These are phyloP conservation scores for Medicago arabica DNA, from an alignment of 306 rosid genomes.

Conservation along the genomic window DNA sequence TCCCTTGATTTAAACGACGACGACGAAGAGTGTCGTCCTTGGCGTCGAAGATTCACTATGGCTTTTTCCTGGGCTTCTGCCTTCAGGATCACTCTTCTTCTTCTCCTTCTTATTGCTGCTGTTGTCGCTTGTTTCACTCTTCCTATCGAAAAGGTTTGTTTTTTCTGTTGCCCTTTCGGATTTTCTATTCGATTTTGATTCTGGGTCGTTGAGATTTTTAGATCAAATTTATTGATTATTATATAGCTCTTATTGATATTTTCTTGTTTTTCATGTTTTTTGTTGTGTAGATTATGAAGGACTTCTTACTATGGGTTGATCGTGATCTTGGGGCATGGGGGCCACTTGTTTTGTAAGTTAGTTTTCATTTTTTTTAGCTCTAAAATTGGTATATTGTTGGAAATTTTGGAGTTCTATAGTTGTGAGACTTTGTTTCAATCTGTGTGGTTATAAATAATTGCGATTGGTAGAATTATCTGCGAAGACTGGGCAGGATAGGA, in stretches of 20 bases:
- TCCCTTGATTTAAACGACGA: constrained; percentile 52
- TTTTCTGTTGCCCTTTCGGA: constrained; percentile 21
- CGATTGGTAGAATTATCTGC: constrained; percentile 20
- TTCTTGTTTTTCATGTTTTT: background rate
- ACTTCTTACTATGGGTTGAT: constrained; percentile 84
- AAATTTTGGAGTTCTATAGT: background rate
- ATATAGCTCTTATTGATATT: background rate
- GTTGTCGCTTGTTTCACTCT: constrained; percentile 76
- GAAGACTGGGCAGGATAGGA: no score
- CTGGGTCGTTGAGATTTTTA: background rate
- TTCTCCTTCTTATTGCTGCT: constrained; percentile 70
- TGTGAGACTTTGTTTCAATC: constrained; percentile 28
- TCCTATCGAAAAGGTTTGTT: constrained; percentile 78
- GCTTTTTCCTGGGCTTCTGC: constrained; percentile 71
- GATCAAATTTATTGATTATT: background rate
- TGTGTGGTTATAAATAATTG: constrained; percentile 21
- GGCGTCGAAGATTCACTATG: constrained; percentile 75
- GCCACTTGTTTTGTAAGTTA: constrained; percentile 84
- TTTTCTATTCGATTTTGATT: constrained; percentile 2
- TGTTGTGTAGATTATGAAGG: constrained; percentile 76
- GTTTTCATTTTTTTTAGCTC: constrained; percentile 26
- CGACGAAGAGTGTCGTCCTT: constrained; percentile 76
- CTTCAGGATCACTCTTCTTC: constrained; percentile 69
- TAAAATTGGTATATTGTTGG: background rate
- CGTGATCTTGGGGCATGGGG: constrained; percentile 98